phyloP scores from a whole-genome alignment of 73 alveolate species.

The Chromera velia region DNA sequence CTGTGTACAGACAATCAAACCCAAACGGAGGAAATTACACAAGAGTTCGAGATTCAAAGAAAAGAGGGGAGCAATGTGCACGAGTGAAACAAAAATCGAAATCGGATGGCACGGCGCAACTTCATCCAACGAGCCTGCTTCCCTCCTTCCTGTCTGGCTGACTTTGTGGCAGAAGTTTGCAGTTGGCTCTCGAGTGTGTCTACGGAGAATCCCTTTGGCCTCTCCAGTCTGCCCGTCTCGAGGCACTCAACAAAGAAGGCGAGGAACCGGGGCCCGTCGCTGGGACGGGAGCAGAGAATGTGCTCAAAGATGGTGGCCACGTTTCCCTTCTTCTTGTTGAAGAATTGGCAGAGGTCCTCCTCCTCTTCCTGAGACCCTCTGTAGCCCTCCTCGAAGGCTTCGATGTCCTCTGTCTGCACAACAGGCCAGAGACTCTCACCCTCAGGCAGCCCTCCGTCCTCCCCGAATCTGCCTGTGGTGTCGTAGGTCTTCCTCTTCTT shows the following conservation, averaged over 20 bases:
- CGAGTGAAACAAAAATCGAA: background rate
- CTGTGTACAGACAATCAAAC: no score
- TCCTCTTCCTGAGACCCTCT: slow-evolving; percentile 52
- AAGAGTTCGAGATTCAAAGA: no score
- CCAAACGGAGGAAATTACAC: no score
- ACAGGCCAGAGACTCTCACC: slow-evolving; percentile 39
- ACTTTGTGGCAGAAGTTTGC: no score
- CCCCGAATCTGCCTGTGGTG: slow-evolving; percentile 56
- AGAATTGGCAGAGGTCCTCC: slow-evolving; percentile 54
- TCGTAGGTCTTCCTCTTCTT: slow-evolving; percentile 61
- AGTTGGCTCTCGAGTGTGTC: background rate
- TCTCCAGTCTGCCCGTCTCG: slow-evolving; percentile 23
- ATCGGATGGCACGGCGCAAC: background rate
- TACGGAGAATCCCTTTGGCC: background rate
- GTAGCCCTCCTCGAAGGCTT: slow-evolving; percentile 47
- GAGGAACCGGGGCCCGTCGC: slow-evolving; percentile 56
- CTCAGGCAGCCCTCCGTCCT: slow-evolving; percentile 38
- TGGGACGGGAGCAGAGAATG: slow-evolving; percentile 53
- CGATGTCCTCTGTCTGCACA: slow-evolving; percentile 52
- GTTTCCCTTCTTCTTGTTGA: slow-evolving; percentile 62
- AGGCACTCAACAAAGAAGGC: slow-evolving; percentile 51
- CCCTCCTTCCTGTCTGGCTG: no score
- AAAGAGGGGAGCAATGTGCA: background rate
- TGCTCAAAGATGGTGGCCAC: slow-evolving; percentile 49
- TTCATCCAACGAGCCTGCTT: background rate